Evolutionary conservation across 345 rosid genomes (phyloP).

Genomic region (Rhizophora apiculata): DNA sequence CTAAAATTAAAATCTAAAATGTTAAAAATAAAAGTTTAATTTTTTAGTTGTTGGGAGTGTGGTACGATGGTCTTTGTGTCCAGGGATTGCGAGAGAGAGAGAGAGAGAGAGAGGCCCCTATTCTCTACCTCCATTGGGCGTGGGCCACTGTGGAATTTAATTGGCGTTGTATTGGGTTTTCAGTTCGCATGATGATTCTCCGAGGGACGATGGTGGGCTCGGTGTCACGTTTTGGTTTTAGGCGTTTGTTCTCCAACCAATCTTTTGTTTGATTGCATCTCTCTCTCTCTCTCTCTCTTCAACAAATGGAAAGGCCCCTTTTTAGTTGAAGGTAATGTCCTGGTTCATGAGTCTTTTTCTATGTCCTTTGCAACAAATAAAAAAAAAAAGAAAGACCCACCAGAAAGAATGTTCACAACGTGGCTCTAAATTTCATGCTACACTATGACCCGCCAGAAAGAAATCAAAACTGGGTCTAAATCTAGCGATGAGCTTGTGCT

Average conservation of each 20-base stretch:
- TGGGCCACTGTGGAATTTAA: conserved; percentile 13
- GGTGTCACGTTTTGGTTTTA: conserved; percentile 10
- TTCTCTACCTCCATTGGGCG: conserved; percentile 5
- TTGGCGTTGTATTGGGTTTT: conserved; percentile 10
- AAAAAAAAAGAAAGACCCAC: background rate
- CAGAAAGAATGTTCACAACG: background rate
- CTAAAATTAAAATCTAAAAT: no score
- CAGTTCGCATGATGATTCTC: conserved; percentile 13
- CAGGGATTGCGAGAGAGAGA: background rate
- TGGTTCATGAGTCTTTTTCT: background rate
- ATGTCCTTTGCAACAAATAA: background rate
- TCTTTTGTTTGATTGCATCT: background rate
- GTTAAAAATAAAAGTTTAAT: no score
- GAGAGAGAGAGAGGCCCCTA: conserved; percentile 6
- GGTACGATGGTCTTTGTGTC: conserved; percentile 8
- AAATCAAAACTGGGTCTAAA: no score
- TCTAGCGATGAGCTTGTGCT: no score
- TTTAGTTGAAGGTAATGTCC: background rate
- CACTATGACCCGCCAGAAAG: no score
- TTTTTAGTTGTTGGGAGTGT: no score
- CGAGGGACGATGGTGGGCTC: conserved; percentile 12
- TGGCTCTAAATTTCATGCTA: no score
- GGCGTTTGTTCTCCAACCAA: conserved; percentile 9
- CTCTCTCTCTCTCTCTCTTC: background rate
- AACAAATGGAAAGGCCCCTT: background rate